Evolutionary conservation across 352 stramenopile species (phyloP).

Genomic region (Phytophthora tentaculata): DNA sequence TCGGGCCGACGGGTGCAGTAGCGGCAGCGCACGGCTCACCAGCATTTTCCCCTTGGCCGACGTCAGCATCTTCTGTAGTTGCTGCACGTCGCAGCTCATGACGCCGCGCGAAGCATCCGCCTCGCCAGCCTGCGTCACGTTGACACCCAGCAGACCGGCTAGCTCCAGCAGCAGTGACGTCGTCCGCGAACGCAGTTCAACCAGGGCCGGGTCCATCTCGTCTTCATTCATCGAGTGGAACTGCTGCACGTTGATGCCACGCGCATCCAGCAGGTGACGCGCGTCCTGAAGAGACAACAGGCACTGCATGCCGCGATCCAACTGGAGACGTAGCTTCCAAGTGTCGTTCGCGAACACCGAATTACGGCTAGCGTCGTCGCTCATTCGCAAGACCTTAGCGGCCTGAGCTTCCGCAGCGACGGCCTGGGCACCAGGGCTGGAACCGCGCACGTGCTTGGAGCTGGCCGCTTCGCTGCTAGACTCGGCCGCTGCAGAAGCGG

Average conservation of each 20-base stretch:
- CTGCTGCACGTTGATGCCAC: slow-evolving; percentile 85
- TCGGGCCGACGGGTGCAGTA: slow-evolving; percentile 81
- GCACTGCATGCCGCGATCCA: slow-evolving; percentile 79
- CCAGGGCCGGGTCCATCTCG: slow-evolving; percentile 76
- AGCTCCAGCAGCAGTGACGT: slow-evolving; percentile 77
- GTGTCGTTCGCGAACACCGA: slow-evolving; percentile 81
- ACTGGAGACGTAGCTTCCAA: slow-evolving; percentile 72
- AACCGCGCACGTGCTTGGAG: slow-evolving; percentile 25
- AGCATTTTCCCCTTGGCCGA: slow-evolving; percentile 76
- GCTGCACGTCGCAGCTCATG: slow-evolving; percentile 57
- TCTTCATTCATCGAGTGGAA: slow-evolving; percentile 81
- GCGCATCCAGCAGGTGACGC: slow-evolving; percentile 81
- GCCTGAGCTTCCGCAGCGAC: slow-evolving; percentile 34
- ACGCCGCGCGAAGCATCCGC: slow-evolving; percentile 23
- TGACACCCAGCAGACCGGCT: slow-evolving; percentile 65
- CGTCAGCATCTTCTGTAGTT: slow-evolving; percentile 66
- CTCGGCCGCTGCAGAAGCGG: slow-evolving; percentile 22
- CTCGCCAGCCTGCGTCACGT: slow-evolving; percentile 23
- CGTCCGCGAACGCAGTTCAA: slow-evolving; percentile 69
- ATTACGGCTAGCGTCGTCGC: slow-evolving; percentile 42
- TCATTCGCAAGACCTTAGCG: slow-evolving; percentile 68
- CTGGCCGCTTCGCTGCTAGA: slow-evolving; percentile 39
- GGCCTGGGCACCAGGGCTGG: slow-evolving; percentile 32
- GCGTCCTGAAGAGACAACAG: slow-evolving; percentile 83
- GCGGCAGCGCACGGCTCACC: slow-evolving; percentile 74